Percentiles rank a stretch among this genome's conserved stretches.
These are phyloP conservation scores for Plasmodium gallinaceum DNA, from an alignment of 169 alveolate species.

Conservation along the genomic window DNA sequence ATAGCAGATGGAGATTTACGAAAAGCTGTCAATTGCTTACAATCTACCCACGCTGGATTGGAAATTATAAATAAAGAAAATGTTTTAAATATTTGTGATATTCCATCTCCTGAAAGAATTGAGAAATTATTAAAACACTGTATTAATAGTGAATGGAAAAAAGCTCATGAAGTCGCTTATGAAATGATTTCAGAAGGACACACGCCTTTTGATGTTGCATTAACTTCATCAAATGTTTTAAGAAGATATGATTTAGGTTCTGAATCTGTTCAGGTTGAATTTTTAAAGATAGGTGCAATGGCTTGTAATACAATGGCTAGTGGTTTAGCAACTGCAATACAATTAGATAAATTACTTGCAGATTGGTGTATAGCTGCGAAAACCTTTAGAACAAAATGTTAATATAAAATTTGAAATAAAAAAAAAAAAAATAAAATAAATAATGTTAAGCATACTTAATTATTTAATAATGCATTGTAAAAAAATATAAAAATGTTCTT, in stretches of 20 bases:
- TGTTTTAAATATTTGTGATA: constrained; percentile 93
- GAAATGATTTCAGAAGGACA: constrained; percentile 91
- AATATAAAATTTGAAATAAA: not conserved
- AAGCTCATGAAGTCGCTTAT: constrained; percentile 86
- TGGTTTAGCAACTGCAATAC: constrained; percentile 79
- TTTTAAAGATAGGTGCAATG: constrained; percentile 80
- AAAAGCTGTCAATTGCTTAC: constrained; percentile 96
- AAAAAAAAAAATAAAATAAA: not conserved
- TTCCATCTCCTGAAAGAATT: constrained; percentile 96
- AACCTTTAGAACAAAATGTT: constrained; percentile 19
- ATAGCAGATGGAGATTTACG: constrained; percentile 97
- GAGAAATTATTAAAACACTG: constrained; percentile 89
- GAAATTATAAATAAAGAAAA: constrained; percentile 94
- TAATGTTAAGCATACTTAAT: not conserved
- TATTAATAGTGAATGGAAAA: constrained; percentile 90
- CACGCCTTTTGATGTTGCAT: constrained; percentile 90
- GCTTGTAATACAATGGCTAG: constrained; percentile 82
- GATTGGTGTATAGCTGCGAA: constrained; percentile 79
- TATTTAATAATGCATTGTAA: too few relatives aligned
- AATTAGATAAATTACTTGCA: constrained; percentile 81
- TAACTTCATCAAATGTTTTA: constrained; percentile 80
- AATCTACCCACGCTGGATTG: constrained; percentile 97
- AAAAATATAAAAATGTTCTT: too few relatives aligned
- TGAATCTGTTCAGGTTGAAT: constrained; percentile 78
- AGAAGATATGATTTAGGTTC: constrained; percentile 81